Percentiles rank a stretch among this genome's conserved stretches.
phyloP scores from a whole-genome alignment of 768 basidiomycete species.

The Guyanaporus albipodus region DNA sequence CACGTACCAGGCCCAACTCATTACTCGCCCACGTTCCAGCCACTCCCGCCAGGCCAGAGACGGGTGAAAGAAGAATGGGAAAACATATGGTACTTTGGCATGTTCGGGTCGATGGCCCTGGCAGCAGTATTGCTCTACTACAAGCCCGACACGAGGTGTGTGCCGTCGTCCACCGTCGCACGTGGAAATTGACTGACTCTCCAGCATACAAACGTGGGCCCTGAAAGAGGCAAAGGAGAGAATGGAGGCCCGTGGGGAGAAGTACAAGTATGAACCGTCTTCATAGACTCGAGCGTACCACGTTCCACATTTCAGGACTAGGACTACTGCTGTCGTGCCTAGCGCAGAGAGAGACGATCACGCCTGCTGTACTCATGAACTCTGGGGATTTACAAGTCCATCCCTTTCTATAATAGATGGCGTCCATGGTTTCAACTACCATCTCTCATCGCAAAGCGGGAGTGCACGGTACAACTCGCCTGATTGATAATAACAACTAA shows the following conservation, averaged over 20 bases:
- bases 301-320: too few species aligned
- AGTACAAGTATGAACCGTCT: constrained; percentile 74
- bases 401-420: too few species aligned
- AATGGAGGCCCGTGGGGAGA: constrained; percentile 92
- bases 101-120: constrained; percentile 84
- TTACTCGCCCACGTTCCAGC: constrained; percentile 39
- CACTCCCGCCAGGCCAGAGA: constrained; percentile 75
- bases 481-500: too few species aligned
- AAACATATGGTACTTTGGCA: constrained; percentile 83
- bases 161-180: background rate
- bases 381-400: too few species aligned
- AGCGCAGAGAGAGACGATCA: too few species aligned
- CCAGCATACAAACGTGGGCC: constrained; percentile 90
- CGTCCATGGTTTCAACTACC: too few species aligned
- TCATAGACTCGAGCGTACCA: constrained; percentile 19
- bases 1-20: background rate
- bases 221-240: constrained; percentile 82
- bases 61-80: constrained; percentile 91
- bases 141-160: constrained; percentile 91
- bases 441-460: too few species aligned
- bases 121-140: constrained; percentile 78
- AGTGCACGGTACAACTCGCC: too few species aligned
- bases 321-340: too few species aligned
- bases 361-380: too few species aligned
- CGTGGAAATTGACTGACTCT: background rate